Base-by-base conservation (phyloP, 768 basidiomycete genomes). In the Mycena galericulata region DNA sequence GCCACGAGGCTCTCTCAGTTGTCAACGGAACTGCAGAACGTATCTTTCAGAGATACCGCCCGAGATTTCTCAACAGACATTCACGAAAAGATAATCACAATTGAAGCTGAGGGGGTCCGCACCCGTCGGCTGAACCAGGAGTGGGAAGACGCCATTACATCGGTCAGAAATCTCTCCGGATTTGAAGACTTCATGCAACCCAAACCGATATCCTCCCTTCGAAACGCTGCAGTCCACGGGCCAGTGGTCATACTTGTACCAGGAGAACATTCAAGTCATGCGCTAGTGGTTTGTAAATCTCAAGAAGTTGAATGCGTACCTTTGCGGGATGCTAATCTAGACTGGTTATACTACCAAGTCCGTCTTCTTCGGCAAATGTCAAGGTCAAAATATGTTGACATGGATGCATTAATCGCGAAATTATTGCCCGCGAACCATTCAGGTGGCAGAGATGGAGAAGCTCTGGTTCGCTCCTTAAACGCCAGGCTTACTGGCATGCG, bases 181-280 rank as follows among this genome's bases (percentile, higher is more conserved):
- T 53, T 53, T 30, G 11, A 53, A 12, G 50, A 53, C 9, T 53
- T 53, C 50, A 53, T 53, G 50, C 29, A n/a, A 17, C 50, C 50
- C 14, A 12, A 53, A n/a, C 20, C 7, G 6, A 53, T 53, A 3
- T 17, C 20, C 7, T 8, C 29, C 3, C 32, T 53, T 7, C 29
- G n/a, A 34, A 17, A 2, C 9, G 50, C 50, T 30, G 50, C 50
- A 7, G 3, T 7, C 30, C 17, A 20, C 2, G 50, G 50, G 18
- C 50, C 50, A 20, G 34, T 53, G 6, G 30, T 53, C 12, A 53
- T 53, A 4, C 2, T 53, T 2, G 29, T 2, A 14, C 3, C 47
- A 7, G 26, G 47, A 24, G 12, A 49, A 49, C 5, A 7, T 27
- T 7, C 14, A 2, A 17, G 10, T 27, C 26, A 27, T 27, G 47